Percentiles rank a stretch among this genome's conserved stretches.
phyloP scores from a whole-genome alignment of 2,329 filamentous ascomycete genomes.

The Aspergillus ochraceoroseus region DNA sequence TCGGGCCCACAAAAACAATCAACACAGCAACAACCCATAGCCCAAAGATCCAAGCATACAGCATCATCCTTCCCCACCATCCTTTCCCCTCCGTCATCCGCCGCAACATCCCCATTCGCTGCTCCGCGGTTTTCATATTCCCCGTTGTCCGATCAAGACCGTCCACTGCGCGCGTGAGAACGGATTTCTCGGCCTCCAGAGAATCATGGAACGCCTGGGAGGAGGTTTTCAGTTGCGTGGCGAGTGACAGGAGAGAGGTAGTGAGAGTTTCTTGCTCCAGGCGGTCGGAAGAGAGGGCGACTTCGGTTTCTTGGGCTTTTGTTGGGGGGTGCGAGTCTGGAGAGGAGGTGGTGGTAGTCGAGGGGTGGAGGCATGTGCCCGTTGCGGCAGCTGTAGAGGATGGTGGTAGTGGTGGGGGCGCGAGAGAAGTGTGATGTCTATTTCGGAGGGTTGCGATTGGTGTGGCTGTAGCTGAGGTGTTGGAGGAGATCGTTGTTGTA shows the following conservation, averaged over 20 bases:
- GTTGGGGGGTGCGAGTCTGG: constrained; percentile 6
- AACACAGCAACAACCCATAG: constrained; percentile 73
- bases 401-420: constrained; percentile 12
- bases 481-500: constrained; percentile 11
- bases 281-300: constrained; percentile 69
- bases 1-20: constrained; percentile 80
- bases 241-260: constrained; percentile 73
- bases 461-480: constrained; percentile 13
- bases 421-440: too few relatives aligned
- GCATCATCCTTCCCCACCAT: constrained; percentile 75
- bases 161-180: constrained; percentile 65
- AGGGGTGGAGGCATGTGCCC: constrained; percentile 12
- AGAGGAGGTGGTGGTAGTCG: constrained; percentile 1
- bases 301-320: constrained; percentile 53
- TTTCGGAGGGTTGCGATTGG: constrained; percentile 26
- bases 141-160: constrained; percentile 72
- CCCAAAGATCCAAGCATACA: constrained; percentile 79
- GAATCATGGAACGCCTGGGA: constrained; percentile 66
- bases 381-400: constrained; percentile 7
- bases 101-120: constrained; percentile 69
- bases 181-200: constrained; percentile 68
- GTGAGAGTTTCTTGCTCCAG: constrained; percentile 79
- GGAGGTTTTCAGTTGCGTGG: constrained; percentile 68
- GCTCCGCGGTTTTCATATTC: constrained; percentile 70
- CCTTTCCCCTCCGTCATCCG: constrained; percentile 83